Conservation (phyloP, 495 filamentous ascomycete genomes). For the Aspergillus incahuasiensis region DNA sequence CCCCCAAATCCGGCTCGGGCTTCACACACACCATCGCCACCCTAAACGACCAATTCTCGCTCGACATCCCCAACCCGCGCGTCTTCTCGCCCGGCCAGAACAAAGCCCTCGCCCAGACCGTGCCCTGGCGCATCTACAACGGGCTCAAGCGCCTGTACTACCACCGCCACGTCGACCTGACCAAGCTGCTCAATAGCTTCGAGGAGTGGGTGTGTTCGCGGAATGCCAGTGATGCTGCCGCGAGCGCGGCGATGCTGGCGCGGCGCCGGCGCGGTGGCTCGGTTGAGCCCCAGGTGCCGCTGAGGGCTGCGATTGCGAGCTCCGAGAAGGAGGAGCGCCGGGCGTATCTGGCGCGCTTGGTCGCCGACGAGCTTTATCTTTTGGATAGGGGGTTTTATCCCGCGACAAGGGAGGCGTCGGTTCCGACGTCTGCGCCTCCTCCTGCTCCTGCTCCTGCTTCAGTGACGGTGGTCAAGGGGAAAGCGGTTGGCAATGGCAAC, state of each 20-base stretch:
- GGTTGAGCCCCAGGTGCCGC: not conserved
- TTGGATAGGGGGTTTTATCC: constrained; percentile 14
- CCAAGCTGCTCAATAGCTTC: constrained; percentile 19
- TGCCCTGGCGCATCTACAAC: constrained; percentile 13
- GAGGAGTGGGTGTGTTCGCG: constrained; percentile 25
- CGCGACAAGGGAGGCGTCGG: not conserved
- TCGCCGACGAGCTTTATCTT: constrained; percentile 28
- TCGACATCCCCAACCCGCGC: constrained; percentile 23
- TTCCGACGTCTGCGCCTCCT: no score
- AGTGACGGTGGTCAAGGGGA: no score
- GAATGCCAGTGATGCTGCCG: not conserved
- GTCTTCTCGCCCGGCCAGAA: constrained; percentile 17
- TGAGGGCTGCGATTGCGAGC: constrained; percentile 2
- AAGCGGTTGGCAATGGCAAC: no score
- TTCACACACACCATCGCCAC: constrained; percentile 14
- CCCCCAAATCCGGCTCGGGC: constrained; percentile 20
- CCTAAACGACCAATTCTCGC: constrained; percentile 23
- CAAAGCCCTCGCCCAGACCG: not conserved
- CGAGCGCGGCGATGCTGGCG: not conserved
- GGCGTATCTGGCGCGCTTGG: constrained; percentile 22
- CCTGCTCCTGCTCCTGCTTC: no score
- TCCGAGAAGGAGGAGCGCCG: constrained; percentile 20
- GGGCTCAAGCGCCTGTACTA: constrained; percentile 20
- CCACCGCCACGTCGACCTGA: constrained; percentile 13
- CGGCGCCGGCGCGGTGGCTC: not conserved